Conservation (phyloP, 345 rosid species). For the Viola odorata region DNA sequence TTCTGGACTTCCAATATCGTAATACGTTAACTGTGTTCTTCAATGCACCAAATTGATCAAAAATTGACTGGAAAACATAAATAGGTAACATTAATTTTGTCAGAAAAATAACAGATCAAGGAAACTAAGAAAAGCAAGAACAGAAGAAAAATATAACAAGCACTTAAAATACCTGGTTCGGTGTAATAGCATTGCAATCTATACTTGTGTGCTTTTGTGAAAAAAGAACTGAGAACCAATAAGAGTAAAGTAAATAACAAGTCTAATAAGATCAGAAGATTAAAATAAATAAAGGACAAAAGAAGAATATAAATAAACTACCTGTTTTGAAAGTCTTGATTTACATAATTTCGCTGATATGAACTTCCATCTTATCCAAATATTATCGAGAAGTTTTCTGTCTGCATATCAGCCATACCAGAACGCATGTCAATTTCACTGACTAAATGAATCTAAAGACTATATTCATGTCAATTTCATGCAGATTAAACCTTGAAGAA, state of each 20-base stretch:
- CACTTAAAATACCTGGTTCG: slow-evolving; percentile 46
- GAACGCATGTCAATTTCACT: slow-evolving; percentile 10
- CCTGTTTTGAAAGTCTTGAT: slow-evolving; percentile 40
- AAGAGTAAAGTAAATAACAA: slow-evolving; percentile 2
- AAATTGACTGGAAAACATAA: slow-evolving; percentile 20
- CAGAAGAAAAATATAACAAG: slow-evolving; percentile 20
- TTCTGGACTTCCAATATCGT: slow-evolving; percentile 64
- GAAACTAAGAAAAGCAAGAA: slow-evolving; percentile 3
- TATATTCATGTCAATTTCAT: too few species aligned
- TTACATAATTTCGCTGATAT: slow-evolving; percentile 57
- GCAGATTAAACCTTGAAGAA: too few species aligned
- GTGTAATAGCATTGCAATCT: slow-evolving; percentile 67
- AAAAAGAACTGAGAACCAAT: slow-evolving; percentile 45
- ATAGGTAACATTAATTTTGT: not conserved
- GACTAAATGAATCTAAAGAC: not conserved
- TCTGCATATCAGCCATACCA: slow-evolving; percentile 41
- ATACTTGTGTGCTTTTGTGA: slow-evolving; percentile 64
- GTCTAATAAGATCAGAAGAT: not conserved
- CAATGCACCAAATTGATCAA: slow-evolving; percentile 48
- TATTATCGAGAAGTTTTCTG: slow-evolving; percentile 55
- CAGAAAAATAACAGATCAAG: slow-evolving; percentile 1
- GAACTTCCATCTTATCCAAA: slow-evolving; percentile 56
- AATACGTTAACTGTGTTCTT: slow-evolving; percentile 36
- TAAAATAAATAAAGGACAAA: not conserved
- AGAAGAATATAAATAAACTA: slow-evolving; percentile 14